Base-by-base conservation (phyloP, 768 basidiomycete genomes). In the Austroboletus eburneus region DNA sequence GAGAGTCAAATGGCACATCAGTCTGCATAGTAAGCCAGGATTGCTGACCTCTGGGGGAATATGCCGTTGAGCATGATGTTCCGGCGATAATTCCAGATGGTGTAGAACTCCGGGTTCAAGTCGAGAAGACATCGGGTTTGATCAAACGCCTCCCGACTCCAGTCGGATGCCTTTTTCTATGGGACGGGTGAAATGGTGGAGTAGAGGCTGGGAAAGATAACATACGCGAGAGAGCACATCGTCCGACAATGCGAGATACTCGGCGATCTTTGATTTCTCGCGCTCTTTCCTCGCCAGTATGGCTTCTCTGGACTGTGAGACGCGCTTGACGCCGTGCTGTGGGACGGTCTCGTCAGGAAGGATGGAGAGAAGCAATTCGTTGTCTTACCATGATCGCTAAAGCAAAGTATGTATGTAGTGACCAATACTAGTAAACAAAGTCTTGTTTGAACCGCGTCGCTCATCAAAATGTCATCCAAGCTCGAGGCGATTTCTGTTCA, bases 91-190 rank as follows among this genome's bases (percentile, higher is more conserved):
- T 96, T 95, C 96, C 96, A 98, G 30, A 89, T 72, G 2, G 95
- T 94, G 66, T 96, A 96, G 62, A 92, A 92, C 67, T 99, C 96
- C 3, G 95, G 93, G 61, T 97, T 98, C 34, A 87, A 57, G 42
- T 82, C 80, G 9, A 99, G 79, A 20, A 97, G 65, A 22, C 72
- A 74, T 14, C 83, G 83, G 1, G 93, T 95, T 34, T 86, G 68
- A n/a, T 78, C 72, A 29, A 97, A 79, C 0, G 90, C 81, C n/a
- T 86, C 85, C 23, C 67, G 62, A 49, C 82, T 80, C 77, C 78
- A 90, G 48, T 90, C 87, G 43, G 71, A 66, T 0, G 66, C 58
- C 53, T 76, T 77, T 72, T 87, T 91, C 93, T 97, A 61, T 41
- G 20, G 41, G 20, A 6, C 17, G 21, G 17, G 18, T 36, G 22